Evolutionary conservation across 352 stramenopile genomes (phyloP), one percentile per base, ranked within the genome.

Genomic region (Phytophthora ramorum): DNA sequence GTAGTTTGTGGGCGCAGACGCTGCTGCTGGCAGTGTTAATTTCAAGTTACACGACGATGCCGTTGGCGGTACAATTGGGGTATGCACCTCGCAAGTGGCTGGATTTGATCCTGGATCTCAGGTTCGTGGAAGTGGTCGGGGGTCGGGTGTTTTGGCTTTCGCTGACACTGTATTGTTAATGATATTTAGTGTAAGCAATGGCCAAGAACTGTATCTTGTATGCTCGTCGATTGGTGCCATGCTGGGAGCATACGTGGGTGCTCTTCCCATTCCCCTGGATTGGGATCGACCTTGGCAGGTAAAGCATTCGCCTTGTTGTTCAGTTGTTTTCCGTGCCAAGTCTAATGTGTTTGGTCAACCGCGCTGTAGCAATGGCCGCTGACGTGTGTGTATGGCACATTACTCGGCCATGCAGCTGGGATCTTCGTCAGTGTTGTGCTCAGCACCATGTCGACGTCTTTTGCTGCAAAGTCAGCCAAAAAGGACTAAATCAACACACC

Each of bases 271-370:
- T 66, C 89, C 89, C 2, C 59, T 96, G 7, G 89, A 96, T 52
- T 96, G 89, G 89, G 89, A 96, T 75, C 87, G 87, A 28, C 89
- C 89, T 30, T 96, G 87, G 89, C 89, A 96, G 82, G 84, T 92
- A 73, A 45, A 66, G n/a, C 1, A 38, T 20, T 7, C 38, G 26
- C 7, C 26, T 41, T 26, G 10, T 8, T 45, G 14, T 41, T 19
- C 22, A 17, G 38, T 4, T 49, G 22, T 22, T 8, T 20, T 20
- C 32, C 22, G 12, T 4, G 24, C 3, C 16, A 22, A 44, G 28
- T 12, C 28, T 34, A 34, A 34, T 34, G 5, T 12, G 12, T 34
- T 34, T 34, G 28, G 28, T 34, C n/a, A 17, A n/a, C 14, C 22
- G 70, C 53, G 4, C 32, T 51, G 37, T 61, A 93, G 88, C 84